Evolutionary conservation across 2,329 filamentous ascomycete species (phyloP), one percentile per base, ranked within the genome.

Genomic region (Alternaria metachromatica): DNA sequence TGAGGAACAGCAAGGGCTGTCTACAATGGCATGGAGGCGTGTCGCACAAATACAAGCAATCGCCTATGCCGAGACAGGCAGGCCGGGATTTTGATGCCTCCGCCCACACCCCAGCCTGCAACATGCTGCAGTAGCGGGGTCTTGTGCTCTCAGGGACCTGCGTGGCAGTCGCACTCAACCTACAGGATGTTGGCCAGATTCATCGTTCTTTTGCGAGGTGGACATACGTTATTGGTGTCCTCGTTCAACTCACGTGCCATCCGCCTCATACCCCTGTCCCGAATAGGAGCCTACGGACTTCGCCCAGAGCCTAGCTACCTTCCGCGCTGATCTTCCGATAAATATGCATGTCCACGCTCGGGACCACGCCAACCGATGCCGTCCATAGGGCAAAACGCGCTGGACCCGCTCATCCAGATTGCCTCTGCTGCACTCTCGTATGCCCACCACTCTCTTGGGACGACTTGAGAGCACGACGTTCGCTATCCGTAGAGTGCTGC

Each of bases 401-500:
- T 62, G 66, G 66, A 65, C 56, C 70, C 65, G 69, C 63, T 66
- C 60, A 66, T 54, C 70, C 70, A 73, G 71, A 68, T 72, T 71
- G 62, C 68, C 67, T 44, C 63, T 64, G 62, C 69, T 67, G 62
- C 62, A 65, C 58, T 37, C 50, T 56, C 59, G 46, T 50, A 61
- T 62, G 59, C 56, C 55, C 61, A 64, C 56, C 60, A 63, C 64
- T 60, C 51, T 64, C 46, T 63, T 66, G 56, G 56, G 62, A 65
- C 63, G 63, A 66, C 58, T 63, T 54, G 62, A 49, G 54, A 60
- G 57, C 60, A 64, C 65, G 50, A 65, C 70, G 50, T 61, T 72
- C 68, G 60, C 57, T 72, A 62, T 71, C 64, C 53, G 60, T 68
- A 70, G 62, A 69, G 70, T 71, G 69, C 58, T 72, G 68, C 53